Percentiles rank a stretch among this genome's conserved stretches.
Conservation (phyloP, 345 rosid species). For the Citrus reticulata region DNA sequence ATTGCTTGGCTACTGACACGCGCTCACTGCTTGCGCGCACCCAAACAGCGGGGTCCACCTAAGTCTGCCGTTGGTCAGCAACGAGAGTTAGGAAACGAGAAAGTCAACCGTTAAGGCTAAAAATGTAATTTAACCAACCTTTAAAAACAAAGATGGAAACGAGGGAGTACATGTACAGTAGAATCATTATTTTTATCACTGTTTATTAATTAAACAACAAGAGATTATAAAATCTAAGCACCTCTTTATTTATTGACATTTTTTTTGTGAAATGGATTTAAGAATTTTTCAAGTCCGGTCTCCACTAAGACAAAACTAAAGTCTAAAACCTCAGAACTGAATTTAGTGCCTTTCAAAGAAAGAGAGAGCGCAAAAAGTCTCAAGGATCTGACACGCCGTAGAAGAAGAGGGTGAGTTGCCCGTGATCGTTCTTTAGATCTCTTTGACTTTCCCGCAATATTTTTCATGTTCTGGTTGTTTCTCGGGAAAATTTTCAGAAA, state of each 20-base stretch:
- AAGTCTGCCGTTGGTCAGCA: not conserved
- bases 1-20: not conserved
- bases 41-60: not conserved
- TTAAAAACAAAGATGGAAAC: not conserved
- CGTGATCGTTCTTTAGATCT: constrained; percentile 1
- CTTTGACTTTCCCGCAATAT: not conserved
- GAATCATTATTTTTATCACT: too few species aligned
- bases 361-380: constrained; percentile 8
- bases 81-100: not conserved
- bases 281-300: constrained; percentile 28
- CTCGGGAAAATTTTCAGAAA: not conserved
- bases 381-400: constrained; percentile 19
- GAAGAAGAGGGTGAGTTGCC: constrained; percentile 16
- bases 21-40: not conserved
- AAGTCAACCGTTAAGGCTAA: constrained; percentile 16
- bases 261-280: constrained; percentile 24
- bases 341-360: constrained; percentile 19
- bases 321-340: not conserved
- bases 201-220: not conserved
- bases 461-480: constrained; percentile 18
- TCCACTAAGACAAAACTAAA: not conserved
- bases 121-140: not conserved
- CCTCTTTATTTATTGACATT: too few species aligned
- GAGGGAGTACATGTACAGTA: not conserved
- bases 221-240: not conserved